A percentile compares a stretch with the other conserved stretches of the same genome.
These are phyloP conservation scores for Pichia sp. DNA, from an alignment of 1,139 yeast genomes.

Conservation along the genomic window DNA sequence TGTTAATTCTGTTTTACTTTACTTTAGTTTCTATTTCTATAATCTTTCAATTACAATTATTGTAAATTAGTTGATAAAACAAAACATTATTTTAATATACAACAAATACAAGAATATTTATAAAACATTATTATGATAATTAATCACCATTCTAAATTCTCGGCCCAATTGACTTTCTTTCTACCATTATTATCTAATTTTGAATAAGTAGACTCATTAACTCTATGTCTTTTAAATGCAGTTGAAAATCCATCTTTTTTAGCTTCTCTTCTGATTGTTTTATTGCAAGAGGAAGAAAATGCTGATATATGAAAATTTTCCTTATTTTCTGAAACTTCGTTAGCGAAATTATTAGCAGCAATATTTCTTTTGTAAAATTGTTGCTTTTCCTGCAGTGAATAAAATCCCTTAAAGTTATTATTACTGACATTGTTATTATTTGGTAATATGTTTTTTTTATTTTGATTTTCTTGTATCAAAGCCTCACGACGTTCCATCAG, in stretches of 20 bases:
- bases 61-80: no score
- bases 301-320: neutral
- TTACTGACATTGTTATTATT: neutral
- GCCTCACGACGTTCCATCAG: conserved; percentile 8
- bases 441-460: conserved; percentile 1
- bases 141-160: conserved; percentile 43
- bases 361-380: conserved; percentile 11
- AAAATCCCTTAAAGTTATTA: conserved; percentile 11
- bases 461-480: neutral
- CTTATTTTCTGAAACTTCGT: neutral
- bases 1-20: no score
- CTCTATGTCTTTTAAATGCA: conserved; percentile 8
- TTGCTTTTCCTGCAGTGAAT: conserved; percentile 13
- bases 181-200: conserved; percentile 1
- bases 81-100: neutral
- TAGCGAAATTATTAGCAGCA: neutral
- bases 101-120: conserved; percentile 41
- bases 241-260: conserved; percentile 4
- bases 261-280: conserved; percentile 14
- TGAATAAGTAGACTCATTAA: neutral
- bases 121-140: conserved; percentile 33
- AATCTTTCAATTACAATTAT: no score
- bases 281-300: no score
- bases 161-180: conserved; percentile 46
- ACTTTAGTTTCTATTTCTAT: no score